These are phyloP conservation scores for Phlyctochytrium bullatum DNA, from an alignment of 192 early-diverging fungal species.

Conservation along the genomic window DNA sequence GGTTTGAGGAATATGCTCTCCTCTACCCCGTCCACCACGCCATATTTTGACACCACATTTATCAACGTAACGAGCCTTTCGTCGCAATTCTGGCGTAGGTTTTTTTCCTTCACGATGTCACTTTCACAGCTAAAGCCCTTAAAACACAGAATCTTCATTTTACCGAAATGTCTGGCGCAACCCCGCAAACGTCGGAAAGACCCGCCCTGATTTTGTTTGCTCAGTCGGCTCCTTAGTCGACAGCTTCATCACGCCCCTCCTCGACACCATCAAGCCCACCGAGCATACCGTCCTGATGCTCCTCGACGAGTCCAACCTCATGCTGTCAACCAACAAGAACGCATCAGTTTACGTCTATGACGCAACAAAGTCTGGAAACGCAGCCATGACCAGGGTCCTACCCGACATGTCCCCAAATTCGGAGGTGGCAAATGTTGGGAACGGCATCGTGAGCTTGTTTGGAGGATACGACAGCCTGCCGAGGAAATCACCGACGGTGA, in stretches of 20 bases:
- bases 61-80: not conserved
- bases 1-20: not conserved
- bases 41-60: too few species aligned
- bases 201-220: not conserved
- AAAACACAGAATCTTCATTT: not conserved
- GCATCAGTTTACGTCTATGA: not conserved
- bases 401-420: not conserved
- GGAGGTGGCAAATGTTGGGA: not conserved
- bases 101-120: too few species aligned
- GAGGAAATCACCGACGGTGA: not conserved
- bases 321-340: not conserved
- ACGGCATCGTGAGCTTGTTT: not conserved
- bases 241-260: not conserved
- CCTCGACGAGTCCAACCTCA: not conserved
- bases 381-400: not conserved
- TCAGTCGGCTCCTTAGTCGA: not conserved
- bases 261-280: not conserved
- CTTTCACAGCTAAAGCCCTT: too few species aligned
- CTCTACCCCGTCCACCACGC: not conserved
- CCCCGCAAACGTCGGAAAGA: not conserved
- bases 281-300: slow-evolving; percentile 1
- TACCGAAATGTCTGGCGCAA: not conserved
- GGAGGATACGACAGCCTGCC: too few species aligned
- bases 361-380: not conserved
- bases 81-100: too few species aligned